Evolutionary conservation across 2,329 filamentous ascomycete species (phyloP), one percentile per base, ranked within the genome.

Genomic region (Fusarium protoensiforme): DNA sequence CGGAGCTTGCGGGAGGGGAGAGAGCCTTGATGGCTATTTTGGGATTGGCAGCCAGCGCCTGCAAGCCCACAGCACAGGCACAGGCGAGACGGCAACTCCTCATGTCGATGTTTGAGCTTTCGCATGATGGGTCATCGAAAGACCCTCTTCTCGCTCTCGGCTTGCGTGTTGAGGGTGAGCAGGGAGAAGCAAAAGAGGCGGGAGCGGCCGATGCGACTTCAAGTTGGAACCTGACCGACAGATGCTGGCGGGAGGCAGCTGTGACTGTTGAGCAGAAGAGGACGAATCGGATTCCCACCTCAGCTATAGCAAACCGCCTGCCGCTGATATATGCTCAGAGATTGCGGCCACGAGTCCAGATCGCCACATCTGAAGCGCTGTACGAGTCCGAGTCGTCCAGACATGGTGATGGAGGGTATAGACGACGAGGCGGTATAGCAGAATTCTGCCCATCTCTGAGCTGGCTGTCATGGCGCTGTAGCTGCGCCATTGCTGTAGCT

Each of bases 131-230:
- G 66, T 63, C 63, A 59, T 51, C 33, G 38, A 31, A 54, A 58
- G 60, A 54, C 39, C 62, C 60, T 60, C 61, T 62, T 63, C 58
- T 60, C 72, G 20, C 41, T 48, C 22, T 38, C 20, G 73, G 67
- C 59, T 58, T 64, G 64, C 66, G 57, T 64, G 41, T 67, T 69
- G 60, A 60, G 65, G 24, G 24, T 24, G 24, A 43, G 69, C 53
- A 61, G n/a, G 61, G 65, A 68, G 75, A 71, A 75, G 67, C 68
- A 77, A 66, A 51, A 73, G 68, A 69, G 71, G 61, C 62, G 64
- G 57, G 56, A 61, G 64, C 39, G 57, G 60, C 61, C 43, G 60
- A 69, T 58, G 58, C 60, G 64, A 56, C 61, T 62, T 70, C 58
- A 65, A 53, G 22, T 61, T 48, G 51, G 61, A 66, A 64, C 64